A percentile compares a stretch with the other conserved stretches of the same genome.
phyloP scores from a whole-genome alignment of 768 basidiomycete genomes.

The Phaeotremella fagi region DNA sequence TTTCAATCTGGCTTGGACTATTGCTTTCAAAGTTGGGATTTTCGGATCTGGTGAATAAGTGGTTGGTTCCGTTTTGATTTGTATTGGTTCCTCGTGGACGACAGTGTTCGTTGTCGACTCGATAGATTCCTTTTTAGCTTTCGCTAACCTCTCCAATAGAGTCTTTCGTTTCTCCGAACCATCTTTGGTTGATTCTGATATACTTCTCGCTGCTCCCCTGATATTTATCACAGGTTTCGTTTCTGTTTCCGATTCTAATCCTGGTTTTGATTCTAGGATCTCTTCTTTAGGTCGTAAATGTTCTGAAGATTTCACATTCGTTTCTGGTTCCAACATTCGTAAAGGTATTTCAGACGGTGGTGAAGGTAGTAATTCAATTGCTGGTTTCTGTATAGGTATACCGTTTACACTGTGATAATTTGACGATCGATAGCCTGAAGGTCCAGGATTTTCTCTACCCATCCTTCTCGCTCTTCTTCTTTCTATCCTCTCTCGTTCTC shows the following conservation, averaged over 20 bases:
- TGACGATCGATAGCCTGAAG: background rate
- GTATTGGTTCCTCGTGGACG: background rate
- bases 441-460: background rate
- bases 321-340: slow-evolving; percentile 10
- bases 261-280: background rate
- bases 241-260: slow-evolving; percentile 1
- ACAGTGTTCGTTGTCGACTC: background rate
- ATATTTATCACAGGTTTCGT: background rate
- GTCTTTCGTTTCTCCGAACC: background rate
- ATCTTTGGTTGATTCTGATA: slow-evolving; percentile 1
- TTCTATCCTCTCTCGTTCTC: slow-evolving; percentile 17
- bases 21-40: slow-evolving; percentile 5
- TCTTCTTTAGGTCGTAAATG: background rate
- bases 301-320: background rate
- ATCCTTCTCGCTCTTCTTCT: slow-evolving; percentile 1
- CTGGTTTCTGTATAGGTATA: background rate
- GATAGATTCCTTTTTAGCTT: slow-evolving; percentile 22
- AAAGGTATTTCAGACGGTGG: slow-evolving; percentile 15
- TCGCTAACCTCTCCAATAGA: slow-evolving; percentile 22
- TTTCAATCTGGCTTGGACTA: slow-evolving; percentile 24
- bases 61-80: background rate
- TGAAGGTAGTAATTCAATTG: slow-evolving; percentile 18
- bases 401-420: background rate
- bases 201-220: slow-evolving; percentile 17
- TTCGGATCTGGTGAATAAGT: background rate